Evolutionary conservation across 768 basidiomycete genomes (phyloP).

Genomic region (Pholiota molesta): DNA sequence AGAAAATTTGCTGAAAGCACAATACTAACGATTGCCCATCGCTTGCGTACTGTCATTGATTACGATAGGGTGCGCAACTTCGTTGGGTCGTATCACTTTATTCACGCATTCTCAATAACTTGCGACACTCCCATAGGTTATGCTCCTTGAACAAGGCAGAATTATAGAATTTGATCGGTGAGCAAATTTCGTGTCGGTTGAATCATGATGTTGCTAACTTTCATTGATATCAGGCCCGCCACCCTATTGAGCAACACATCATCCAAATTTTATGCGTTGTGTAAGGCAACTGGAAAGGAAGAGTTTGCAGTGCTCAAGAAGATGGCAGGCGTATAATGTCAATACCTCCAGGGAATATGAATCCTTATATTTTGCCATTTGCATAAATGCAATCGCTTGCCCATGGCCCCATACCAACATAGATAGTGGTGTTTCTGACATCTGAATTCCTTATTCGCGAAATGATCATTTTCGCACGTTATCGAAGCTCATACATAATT

Average conservation of each 20-base stretch:
- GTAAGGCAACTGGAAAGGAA: constrained; percentile 24
- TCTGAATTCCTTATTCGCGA: constrained; percentile 1
- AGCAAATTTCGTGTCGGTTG: not conserved
- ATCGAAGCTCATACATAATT: constrained; percentile 5
- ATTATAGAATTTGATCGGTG: constrained; percentile 74
- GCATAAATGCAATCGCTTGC: not conserved
- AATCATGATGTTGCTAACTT: not conserved
- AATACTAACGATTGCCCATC: constrained; percentile 83
- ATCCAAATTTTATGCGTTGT: constrained; percentile 22
- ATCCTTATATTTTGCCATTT: not conserved
- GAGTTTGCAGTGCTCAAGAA: constrained; percentile 51
- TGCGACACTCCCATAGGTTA: constrained; percentile 45
- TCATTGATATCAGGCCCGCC: not conserved
- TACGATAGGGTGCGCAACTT: constrained; percentile 70
- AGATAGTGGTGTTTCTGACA: not conserved
- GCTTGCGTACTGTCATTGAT: constrained; percentile 78
- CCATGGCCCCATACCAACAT: constrained; percentile 1
- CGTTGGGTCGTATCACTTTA: not conserved
- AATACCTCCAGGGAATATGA: not conserved
- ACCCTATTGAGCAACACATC: constrained; percentile 17
- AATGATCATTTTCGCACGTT: constrained; percentile 14
- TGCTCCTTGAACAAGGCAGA: constrained; percentile 74
- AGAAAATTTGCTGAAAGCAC: constrained; percentile 83
- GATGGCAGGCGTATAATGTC: constrained; percentile 54
- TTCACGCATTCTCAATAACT: not conserved